phyloP scores from a whole-genome alignment of 495 filamentous ascomycete species.

The Chaetomium tenue region DNA sequence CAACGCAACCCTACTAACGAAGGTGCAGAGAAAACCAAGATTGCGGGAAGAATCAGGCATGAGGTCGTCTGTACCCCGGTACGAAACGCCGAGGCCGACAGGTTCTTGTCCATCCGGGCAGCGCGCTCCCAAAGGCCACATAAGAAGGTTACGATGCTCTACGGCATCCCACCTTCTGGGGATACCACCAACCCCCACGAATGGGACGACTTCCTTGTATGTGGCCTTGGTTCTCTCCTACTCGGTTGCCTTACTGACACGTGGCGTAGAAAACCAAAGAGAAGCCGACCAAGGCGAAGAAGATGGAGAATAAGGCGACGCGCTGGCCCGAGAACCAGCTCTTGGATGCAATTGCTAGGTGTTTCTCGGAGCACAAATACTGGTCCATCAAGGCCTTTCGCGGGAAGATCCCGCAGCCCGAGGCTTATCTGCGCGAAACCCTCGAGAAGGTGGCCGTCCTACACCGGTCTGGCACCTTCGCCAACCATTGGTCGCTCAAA shows the following conservation, averaged over 20 bases:
- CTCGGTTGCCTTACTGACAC: conserved; percentile 27
- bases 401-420: conserved; percentile 71
- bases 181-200: conserved; percentile 46
- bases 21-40: conserved; percentile 69
- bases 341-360: conserved; percentile 73
- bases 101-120: conserved; percentile 59
- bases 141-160: conserved; percentile 49
- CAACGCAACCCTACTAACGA: conserved; percentile 9
- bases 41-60: conserved; percentile 69
- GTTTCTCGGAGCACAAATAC: conserved; percentile 79
- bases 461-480: conserved; percentile 75
- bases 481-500: conserved; percentile 79
- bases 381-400: conserved; percentile 87
- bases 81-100: conserved; percentile 67
- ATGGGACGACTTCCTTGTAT: conserved; percentile 60
- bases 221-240: conserved; percentile 24
- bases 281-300: conserved; percentile 51
- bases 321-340: conserved; percentile 86
- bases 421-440: conserved; percentile 83
- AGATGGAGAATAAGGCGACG: conserved; percentile 74
- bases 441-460: conserved; percentile 78
- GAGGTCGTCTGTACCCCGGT: conserved; percentile 77
- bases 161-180: conserved; percentile 35
- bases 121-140: conserved; percentile 64
- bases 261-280: conserved; percentile 44